These are phyloP conservation scores for Solanum clarkiae DNA, from an alignment of 257 asterid species.

Conservation along the genomic window DNA sequence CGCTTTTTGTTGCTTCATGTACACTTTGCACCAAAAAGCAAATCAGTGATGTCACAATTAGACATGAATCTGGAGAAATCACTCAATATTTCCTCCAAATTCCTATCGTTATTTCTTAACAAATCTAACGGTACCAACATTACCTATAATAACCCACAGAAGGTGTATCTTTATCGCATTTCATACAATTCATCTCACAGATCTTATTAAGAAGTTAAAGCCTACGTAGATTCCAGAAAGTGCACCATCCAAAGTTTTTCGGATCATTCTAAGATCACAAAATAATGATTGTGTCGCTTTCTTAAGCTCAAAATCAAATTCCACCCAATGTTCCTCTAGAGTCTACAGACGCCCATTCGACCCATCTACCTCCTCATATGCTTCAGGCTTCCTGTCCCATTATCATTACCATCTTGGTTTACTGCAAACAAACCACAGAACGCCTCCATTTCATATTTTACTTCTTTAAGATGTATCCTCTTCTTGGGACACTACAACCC, in stretches of 20 bases:
- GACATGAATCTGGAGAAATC: background rate
- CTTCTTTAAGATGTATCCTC: background rate
- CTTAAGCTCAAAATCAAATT: background rate
- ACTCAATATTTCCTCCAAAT: background rate
- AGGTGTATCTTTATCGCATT: background rate
- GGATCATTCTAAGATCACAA: background rate
- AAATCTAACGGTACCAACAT: background rate
- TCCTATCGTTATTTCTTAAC: background rate
- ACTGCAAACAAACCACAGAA: background rate
- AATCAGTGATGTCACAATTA: background rate
- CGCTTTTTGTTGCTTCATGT: background rate
- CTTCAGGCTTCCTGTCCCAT: background rate
- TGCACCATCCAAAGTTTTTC: background rate
- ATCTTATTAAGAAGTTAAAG: background rate
- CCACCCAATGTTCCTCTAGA: background rate
- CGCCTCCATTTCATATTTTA: background rate
- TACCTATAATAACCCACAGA: background rate
- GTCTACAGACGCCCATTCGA: background rate
- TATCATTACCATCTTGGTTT: background rate
- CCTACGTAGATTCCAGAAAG: background rate
- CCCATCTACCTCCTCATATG: background rate
- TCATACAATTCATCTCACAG: background rate
- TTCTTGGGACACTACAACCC: background rate
- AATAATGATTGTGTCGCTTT: background rate
- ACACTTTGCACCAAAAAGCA: background rate